Conservation (phyloP, 2,329 filamentous ascomycete genomes). For the Botrytis fabae region DNA sequence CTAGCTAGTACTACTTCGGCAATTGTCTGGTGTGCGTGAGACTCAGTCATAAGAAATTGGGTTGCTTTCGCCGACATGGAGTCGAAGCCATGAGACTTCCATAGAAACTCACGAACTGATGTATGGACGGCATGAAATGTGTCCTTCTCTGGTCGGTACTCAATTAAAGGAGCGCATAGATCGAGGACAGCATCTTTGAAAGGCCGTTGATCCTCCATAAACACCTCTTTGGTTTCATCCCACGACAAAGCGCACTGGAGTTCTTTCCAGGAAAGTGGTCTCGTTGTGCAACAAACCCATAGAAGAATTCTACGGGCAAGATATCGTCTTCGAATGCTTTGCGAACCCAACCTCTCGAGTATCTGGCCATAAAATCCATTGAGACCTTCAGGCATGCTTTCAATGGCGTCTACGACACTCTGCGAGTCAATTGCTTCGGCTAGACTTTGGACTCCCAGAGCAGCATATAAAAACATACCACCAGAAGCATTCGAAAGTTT, state of each 20-base stretch:
- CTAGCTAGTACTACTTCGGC: conserved; percentile 1
- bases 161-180: conserved; percentile 15
- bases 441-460: conserved; percentile 13
- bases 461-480: conserved; percentile 22
- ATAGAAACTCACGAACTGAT: conserved; percentile 16
- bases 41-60: conserved; percentile 19
- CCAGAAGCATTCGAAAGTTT: conserved; percentile 8
- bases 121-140: not conserved
- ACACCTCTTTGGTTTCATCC: not conserved
- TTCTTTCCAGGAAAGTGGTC: conserved; percentile 19
- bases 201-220: conserved; percentile 12
- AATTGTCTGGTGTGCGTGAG: conserved; percentile 14
- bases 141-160: conserved; percentile 15
- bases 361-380: conserved; percentile 19
- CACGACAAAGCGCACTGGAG: conserved; percentile 18
- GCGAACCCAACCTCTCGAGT: conserved; percentile 6
- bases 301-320: conserved; percentile 10
- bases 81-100: not conserved
- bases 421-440: conserved; percentile 16
- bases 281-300: conserved; percentile 18
- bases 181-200: conserved; percentile 20
- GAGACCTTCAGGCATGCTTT: conserved; percentile 13
- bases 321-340: conserved; percentile 18
- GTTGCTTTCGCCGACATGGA: conserved; percentile 20
- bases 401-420: conserved; percentile 13